These are phyloP conservation scores for Diaporthe eres DNA, from an alignment of 2,329 filamentous ascomycete species.

Conservation along the genomic window DNA sequence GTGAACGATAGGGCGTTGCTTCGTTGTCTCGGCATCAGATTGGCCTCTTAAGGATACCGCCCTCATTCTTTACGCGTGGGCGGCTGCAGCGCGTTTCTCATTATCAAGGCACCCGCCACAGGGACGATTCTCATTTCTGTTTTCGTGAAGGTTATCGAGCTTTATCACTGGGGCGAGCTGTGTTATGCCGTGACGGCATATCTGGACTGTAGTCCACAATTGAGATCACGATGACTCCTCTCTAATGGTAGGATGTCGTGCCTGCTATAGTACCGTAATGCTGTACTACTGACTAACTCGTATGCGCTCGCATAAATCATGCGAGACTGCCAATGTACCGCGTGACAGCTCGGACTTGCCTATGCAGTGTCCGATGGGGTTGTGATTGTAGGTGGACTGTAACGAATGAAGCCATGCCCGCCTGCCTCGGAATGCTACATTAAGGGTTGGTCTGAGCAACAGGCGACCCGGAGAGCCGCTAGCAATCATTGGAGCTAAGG, in stretches of 20 bases:
- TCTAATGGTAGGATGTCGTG: background rate
- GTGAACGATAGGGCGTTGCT: conserved; percentile 36
- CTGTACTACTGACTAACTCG: background rate
- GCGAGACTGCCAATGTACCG: background rate
- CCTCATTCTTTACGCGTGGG: conserved; percentile 35
- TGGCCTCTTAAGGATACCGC: conserved; percentile 31
- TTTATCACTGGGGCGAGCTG: conserved; percentile 17
- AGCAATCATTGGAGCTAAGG: background rate
- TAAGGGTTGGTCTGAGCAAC: conserved; percentile 7
- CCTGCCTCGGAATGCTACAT: conserved; percentile 16
- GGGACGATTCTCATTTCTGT: conserved; percentile 17
- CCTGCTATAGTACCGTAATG: background rate
- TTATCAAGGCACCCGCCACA: conserved; percentile 4
- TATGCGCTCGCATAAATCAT: conserved; percentile 2
- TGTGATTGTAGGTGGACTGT: background rate
- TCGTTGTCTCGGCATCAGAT: conserved; percentile 38
- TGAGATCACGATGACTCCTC: conserved; percentile 35
- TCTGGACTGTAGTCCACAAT: conserved; percentile 33
- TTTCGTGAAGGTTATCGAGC: conserved; percentile 23
- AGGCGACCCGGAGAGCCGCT: conserved; percentile 4
- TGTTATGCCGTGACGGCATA: conserved; percentile 33
- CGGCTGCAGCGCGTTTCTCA: conserved; percentile 31
- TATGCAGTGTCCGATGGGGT: background rate
- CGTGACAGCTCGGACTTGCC: conserved; percentile 6
- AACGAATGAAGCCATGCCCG: background rate